A percentile compares a stretch with the other conserved stretches of the same genome.
These are phyloP conservation scores for Xylaria bambusicola DNA, from an alignment of 495 filamentous ascomycete species.

Conservation along the genomic window DNA sequence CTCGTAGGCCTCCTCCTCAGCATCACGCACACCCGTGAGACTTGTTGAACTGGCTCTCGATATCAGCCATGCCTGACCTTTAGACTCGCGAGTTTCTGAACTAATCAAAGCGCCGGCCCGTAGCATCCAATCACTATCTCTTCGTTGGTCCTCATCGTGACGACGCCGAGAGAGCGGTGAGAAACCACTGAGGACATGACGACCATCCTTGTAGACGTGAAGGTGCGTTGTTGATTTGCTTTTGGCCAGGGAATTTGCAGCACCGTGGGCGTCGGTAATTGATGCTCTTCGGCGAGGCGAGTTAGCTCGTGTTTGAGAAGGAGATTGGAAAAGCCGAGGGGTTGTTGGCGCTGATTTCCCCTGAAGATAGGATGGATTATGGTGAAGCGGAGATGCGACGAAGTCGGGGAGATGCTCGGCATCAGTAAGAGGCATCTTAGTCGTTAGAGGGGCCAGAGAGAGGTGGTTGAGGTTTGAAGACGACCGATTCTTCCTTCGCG, in stretches of 20 bases:
- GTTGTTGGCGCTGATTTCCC: conserved; percentile 59
- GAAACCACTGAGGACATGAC: conserved; percentile 20
- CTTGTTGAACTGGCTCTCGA: conserved; percentile 73
- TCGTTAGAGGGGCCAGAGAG: conserved; percentile 66
- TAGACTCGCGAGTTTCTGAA: conserved; percentile 70
- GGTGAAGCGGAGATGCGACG: conserved; percentile 26
- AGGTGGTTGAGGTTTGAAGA: conserved; percentile 51
- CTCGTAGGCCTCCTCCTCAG: conserved; percentile 49
- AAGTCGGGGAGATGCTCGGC: conserved; percentile 45
- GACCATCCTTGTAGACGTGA: conserved; percentile 23
- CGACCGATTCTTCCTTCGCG: conserved; percentile 49
- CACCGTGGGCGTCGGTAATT: conserved; percentile 23
- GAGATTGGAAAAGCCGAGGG: conserved; percentile 57
- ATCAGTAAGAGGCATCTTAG: conserved; percentile 62
- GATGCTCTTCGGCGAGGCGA: conserved; percentile 41
- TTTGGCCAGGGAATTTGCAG: conserved; percentile 37
- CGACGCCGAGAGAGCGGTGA: conserved; percentile 28
- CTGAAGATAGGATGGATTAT: conserved; percentile 52
- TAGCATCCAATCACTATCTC: conserved; percentile 72
- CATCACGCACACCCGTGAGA: conserved; percentile 54
- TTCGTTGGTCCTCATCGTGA: conserved; percentile 28
- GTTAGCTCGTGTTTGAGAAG: conserved; percentile 41
- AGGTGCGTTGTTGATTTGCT: conserved; percentile 52
- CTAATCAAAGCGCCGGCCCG: conserved; percentile 71
- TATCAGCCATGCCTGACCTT: conserved; percentile 77